These are phyloP conservation scores for Candida oleophila DNA, from an alignment of 805 yeast species.

Conservation along the genomic window DNA sequence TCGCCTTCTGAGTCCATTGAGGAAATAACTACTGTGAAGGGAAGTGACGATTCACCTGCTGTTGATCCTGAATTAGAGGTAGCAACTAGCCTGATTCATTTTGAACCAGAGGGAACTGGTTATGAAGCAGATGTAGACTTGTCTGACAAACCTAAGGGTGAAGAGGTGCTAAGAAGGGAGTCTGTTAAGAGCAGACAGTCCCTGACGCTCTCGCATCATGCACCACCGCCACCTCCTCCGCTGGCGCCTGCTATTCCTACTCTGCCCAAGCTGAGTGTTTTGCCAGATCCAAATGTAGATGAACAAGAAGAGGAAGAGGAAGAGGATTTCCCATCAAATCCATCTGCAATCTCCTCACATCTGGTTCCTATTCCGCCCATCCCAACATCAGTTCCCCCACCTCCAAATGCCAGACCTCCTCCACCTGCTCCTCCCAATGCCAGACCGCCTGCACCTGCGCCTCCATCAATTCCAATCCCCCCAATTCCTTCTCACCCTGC, in stretches of 20 bases:
- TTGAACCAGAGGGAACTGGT: slow-evolving; percentile 47
- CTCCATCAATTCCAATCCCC: slow-evolving; percentile 4
- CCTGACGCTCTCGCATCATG: slow-evolving; percentile 13
- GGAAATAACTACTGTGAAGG: background rate
- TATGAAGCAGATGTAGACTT: slow-evolving; percentile 68
- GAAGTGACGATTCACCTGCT: slow-evolving; percentile 9
- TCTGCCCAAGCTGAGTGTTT: slow-evolving; percentile 2
- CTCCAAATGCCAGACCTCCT: slow-evolving; percentile 15
- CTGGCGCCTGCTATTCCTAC: slow-evolving; percentile 13
- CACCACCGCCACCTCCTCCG: slow-evolving; percentile 11
- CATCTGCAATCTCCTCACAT: slow-evolving; percentile 18
- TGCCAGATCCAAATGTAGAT: slow-evolving; percentile 1
- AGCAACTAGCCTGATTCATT: slow-evolving; percentile 4
- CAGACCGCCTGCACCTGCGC: slow-evolving; percentile 8
- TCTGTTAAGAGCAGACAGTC: background rate
- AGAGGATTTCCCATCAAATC: slow-evolving; percentile 15
- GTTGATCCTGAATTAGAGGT: slow-evolving; percentile 10
- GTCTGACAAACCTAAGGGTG: slow-evolving; percentile 25
- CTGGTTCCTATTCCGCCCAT: slow-evolving; percentile 16
- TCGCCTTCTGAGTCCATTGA: background rate
- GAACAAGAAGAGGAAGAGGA: slow-evolving; percentile 12
- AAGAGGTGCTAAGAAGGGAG: slow-evolving; percentile 1
- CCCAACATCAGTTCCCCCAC: slow-evolving; percentile 14
- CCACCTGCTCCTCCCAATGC: slow-evolving; percentile 17
- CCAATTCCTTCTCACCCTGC: slow-evolving; percentile 12